A percentile compares a stretch with the other conserved stretches of the same genome.
Conservation (phyloP, 129 eudicot genomes). For the Chrysanthemum lavandulifolium region DNA sequence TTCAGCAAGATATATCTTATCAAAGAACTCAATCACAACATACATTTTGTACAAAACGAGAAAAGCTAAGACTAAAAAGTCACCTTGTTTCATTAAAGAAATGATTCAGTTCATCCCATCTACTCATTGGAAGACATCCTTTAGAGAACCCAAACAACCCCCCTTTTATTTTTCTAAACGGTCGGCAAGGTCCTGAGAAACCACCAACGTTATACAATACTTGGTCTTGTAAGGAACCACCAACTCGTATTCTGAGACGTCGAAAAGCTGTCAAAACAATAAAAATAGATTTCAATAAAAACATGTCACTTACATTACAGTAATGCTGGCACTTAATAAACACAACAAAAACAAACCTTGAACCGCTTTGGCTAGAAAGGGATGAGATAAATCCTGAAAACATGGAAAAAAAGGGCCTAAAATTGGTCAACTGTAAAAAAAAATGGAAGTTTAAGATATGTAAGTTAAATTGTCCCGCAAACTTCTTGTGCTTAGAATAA, state of each 20-base stretch:
- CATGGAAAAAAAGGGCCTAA: background rate
- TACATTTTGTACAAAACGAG: too few relatives aligned
- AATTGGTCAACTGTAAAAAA: background rate
- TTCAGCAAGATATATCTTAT: slow-evolving; percentile 10
- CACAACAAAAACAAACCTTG: slow-evolving; percentile 54
- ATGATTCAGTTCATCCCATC: slow-evolving; percentile 89
- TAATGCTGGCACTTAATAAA: slow-evolving; percentile 9
- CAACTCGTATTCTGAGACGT: slow-evolving; percentile 71
- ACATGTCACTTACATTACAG: slow-evolving; percentile 24
- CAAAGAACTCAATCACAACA: background rate
- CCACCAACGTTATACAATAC: slow-evolving; percentile 62
- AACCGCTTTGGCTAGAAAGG: slow-evolving; percentile 65
- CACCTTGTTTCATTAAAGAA: slow-evolving; percentile 78
- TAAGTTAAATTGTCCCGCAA: too few relatives aligned
- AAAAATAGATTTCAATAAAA: slow-evolving; percentile 4
- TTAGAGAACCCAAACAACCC: slow-evolving; percentile 84
- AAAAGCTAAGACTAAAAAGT: slow-evolving; percentile 11
- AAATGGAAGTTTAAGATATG: background rate
- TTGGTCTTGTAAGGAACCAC: slow-evolving; percentile 96
- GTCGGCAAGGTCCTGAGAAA: slow-evolving; percentile 47
- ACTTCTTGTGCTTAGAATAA: too few relatives aligned
- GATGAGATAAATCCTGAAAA: slow-evolving; percentile 80
- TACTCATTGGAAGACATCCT: slow-evolving; percentile 70
- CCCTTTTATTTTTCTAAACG: slow-evolving; percentile 46
- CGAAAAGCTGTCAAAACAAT: slow-evolving; percentile 55